These are phyloP conservation scores for Colletotrichum sp. DNA, from an alignment of 2,329 filamentous ascomycete genomes.

Conservation along the genomic window DNA sequence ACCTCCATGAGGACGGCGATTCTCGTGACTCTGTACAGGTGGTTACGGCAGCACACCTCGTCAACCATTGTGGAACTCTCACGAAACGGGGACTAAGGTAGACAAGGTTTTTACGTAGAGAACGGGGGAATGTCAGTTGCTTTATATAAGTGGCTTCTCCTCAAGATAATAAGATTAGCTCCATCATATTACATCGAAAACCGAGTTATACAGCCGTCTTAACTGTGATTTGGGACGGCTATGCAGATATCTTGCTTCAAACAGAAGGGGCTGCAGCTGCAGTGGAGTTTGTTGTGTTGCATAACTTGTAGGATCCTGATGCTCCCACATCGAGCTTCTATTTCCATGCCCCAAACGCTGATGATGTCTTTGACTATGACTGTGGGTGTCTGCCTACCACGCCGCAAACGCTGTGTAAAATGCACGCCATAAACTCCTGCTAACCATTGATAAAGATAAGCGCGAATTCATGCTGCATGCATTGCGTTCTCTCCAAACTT, in stretches of 20 bases:
- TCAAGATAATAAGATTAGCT: neutral
- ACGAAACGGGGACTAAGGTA: neutral
- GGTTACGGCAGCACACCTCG: neutral
- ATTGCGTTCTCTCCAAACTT: neutral
- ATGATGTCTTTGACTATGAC: neutral
- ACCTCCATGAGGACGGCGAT: too few species aligned
- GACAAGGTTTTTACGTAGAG: neutral
- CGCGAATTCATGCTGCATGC: neutral
- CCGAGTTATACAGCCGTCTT: neutral
- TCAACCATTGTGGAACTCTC: neutral
- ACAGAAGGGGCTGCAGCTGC: neutral
- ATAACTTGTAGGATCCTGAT: neutral
- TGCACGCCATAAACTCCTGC: neutral
- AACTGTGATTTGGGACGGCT: neutral
- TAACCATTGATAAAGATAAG: neutral
- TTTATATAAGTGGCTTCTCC: neutral
- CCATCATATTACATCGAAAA: neutral
- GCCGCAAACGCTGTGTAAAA: neutral
- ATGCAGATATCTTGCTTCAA: neutral
- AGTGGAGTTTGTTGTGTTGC: neutral
- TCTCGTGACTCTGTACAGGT: neutral
- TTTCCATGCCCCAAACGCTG: neutral
- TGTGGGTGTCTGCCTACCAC: neutral
- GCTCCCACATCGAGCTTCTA: neutral
- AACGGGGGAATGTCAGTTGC: neutral